Evolutionary conservation across 75 land plant genomes (phyloP).

Genomic region (Adiantum capillusveneris): DNA sequence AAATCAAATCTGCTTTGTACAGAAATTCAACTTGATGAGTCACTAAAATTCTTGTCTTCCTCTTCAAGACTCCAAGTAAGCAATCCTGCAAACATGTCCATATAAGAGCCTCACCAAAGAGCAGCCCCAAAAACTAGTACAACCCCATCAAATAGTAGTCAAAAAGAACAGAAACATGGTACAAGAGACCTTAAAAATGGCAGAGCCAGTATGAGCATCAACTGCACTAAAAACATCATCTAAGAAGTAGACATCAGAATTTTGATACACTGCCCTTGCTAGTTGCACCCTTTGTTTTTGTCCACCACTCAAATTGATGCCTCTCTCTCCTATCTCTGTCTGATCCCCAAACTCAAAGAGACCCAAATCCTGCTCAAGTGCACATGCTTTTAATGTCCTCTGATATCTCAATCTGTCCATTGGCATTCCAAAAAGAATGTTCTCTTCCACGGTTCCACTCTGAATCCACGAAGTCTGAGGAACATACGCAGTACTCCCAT

Average conservation of each 20-base stretch:
- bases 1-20: conserved; percentile 22
- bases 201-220: conserved; percentile 25
- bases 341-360: conserved; percentile 27
- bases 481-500: conserved; percentile 24
- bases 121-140: conserved; percentile 3
- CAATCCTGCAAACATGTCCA: conserved; percentile 35
- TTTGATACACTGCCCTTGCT: conserved; percentile 26
- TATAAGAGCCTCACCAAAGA: neutral
- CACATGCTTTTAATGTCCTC: conserved; percentile 19
- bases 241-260: conserved; percentile 22
- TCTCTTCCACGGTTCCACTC: conserved; percentile 25
- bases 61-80: conserved; percentile 18
- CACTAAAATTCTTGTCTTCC: conserved; percentile 32
- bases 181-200: conserved; percentile 16
- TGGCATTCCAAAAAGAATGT: conserved; percentile 26
- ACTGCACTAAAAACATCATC: conserved; percentile 29
- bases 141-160: neutral
- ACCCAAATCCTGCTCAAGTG: conserved; percentile 18
- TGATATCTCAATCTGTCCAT: conserved; percentile 12
- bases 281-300: conserved; percentile 25
- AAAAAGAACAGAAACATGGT: neutral
- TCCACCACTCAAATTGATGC: conserved; percentile 30
- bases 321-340: conserved; percentile 26
- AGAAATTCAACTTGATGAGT: conserved; percentile 47
- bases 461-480: conserved; percentile 33